phyloP scores from a whole-genome alignment of 257 asterid genomes.

The Ilex asprella region DNA sequence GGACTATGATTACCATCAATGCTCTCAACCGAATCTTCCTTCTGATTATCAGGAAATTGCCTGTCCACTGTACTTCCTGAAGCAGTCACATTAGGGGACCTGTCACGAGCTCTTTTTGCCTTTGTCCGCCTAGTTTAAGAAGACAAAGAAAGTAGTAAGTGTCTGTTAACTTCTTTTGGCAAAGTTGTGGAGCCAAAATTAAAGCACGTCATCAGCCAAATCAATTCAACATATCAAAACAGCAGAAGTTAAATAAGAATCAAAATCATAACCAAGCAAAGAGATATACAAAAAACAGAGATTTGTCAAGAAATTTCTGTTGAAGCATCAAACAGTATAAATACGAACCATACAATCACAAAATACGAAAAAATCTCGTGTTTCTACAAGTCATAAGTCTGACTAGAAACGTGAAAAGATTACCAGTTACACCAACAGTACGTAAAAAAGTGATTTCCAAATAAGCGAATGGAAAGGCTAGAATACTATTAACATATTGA shows the following conservation, averaged over 20 bases:
- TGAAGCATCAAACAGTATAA: neutral
- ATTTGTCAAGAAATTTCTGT: neutral
- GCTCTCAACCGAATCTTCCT: constrained; percentile 42
- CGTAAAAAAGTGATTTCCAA: neutral
- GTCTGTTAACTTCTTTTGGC: neutral
- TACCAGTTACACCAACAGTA: no score
- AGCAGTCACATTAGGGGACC: constrained; percentile 35
- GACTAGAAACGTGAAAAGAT: neutral
- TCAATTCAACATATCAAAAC: neutral
- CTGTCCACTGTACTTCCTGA: constrained; percentile 31
- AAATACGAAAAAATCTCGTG: no score
- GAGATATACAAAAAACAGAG: neutral
- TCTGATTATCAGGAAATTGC: constrained; percentile 23
- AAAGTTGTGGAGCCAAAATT: no score
- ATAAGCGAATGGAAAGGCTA: neutral
- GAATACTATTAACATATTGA: neutral
- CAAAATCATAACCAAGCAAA: neutral
- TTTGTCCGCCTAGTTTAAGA: constrained; percentile 36
- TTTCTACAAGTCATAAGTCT: neutral
- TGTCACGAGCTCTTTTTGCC: constrained; percentile 37
- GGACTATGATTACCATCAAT: constrained; percentile 40
- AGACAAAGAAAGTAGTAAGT: constrained; percentile 5
- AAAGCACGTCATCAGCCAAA: neutral
- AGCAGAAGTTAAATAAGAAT: neutral
- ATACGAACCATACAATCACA: no score